Evolutionary conservation across 768 basidiomycete genomes (phyloP).

Genomic region (Lactifluus subvellereus): DNA sequence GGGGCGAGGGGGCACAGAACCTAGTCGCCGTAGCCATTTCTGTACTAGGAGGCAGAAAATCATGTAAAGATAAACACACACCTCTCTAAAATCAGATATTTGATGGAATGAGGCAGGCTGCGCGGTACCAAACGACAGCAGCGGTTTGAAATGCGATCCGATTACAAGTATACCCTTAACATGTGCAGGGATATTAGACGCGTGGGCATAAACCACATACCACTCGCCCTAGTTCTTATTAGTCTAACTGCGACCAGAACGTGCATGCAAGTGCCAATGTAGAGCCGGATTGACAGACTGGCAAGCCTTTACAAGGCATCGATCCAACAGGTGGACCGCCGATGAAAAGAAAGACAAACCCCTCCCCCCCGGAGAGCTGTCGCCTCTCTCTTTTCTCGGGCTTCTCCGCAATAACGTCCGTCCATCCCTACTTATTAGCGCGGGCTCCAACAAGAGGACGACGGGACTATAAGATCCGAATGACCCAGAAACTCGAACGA

Average conservation of each 20-base stretch:
- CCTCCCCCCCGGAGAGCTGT: neutral
- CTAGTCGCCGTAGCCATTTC: neutral
- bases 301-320: neutral
- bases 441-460: neutral
- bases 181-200: neutral
- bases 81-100: neutral
- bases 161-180: constrained; percentile 8
- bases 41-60: neutral
- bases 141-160: constrained; percentile 9
- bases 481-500: neutral
- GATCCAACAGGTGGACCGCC: too few relatives aligned
- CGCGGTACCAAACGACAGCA: neutral
- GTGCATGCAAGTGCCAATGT: neutral
- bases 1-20: neutral
- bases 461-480: neutral
- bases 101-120: constrained; percentile 1
- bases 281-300: neutral
- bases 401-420: neutral
- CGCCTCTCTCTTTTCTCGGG: neutral
- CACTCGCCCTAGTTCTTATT: neutral
- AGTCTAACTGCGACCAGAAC: neutral
- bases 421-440: neutral
- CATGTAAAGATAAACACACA: neutral
- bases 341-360: too few relatives aligned
- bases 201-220: neutral